These are phyloP conservation scores for Diplotaxis tenuifolia DNA, from an alignment of 345 rosid species.

Conservation along the genomic window DNA sequence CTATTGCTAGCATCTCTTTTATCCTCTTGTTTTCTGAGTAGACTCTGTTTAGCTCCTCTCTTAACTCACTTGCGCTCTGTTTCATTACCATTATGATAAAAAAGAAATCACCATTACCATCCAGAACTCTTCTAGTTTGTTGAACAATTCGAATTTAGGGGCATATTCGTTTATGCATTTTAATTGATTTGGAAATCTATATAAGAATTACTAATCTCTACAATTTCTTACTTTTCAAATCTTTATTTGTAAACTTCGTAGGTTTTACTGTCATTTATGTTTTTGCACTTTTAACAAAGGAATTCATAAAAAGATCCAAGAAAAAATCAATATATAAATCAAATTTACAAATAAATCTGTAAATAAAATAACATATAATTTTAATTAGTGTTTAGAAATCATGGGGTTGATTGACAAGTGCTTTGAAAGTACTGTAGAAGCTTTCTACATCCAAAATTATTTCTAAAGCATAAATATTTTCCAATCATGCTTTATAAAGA, in stretches of 20 bases:
- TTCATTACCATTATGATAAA: background rate
- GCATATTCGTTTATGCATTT: background rate
- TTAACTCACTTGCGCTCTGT: slow-evolving; percentile 37
- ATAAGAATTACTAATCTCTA: background rate
- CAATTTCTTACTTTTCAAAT: background rate
- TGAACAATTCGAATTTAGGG: background rate
- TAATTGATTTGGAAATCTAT: background rate
- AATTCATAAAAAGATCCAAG: background rate
- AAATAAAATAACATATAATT: background rate
- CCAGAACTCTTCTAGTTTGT: background rate
- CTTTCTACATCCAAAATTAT: too few species aligned
- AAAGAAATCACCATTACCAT: background rate
- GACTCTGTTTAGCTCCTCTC: slow-evolving; percentile 51
- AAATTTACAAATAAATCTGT: background rate
- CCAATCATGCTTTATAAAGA: too few species aligned
- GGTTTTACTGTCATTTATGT: background rate
- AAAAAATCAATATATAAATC: background rate
- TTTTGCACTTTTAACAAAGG: background rate
- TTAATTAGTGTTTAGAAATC: background rate
- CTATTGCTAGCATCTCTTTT: slow-evolving; percentile 37
- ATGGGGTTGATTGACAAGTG: too few species aligned
- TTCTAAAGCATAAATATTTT: too few species aligned
- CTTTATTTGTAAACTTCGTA: background rate
- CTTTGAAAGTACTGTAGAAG: too few species aligned
- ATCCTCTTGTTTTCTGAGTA: slow-evolving; percentile 56